Evolutionary conservation across 192 early-diverging fungal genomes (phyloP), one percentile per base, ranked within the genome.

Genomic region (Mortierella antarctica): DNA sequence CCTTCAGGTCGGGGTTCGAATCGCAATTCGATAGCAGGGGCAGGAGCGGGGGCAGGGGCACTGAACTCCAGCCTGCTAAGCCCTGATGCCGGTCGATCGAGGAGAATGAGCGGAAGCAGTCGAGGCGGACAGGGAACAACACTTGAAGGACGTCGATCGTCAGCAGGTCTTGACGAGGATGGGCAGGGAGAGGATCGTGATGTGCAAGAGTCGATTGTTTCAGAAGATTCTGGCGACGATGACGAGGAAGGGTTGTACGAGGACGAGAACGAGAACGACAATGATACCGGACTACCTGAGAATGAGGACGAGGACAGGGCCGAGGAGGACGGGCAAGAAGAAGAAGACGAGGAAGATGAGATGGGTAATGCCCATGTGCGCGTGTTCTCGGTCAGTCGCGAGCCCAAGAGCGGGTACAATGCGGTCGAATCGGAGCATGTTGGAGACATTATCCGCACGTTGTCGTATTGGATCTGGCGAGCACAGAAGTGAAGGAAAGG

Each of bases 331-430:
- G 55, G 46, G 5, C 44, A 10, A 18, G 44, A 48, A 2, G 63
- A 52, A 14, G 73, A 67, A 40, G 57, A 48, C 13, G 57, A 54
- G 3, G 21, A 42, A 14, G 54, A 69, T 6, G 67, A 59, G 10
- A 39, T 17, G 7, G 44, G 49, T 5, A 41, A 49, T 42, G 77
- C 64, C 6, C 55, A 80, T 40, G 77, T 80, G 17, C 57, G 64
- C 6, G 77, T 80, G 15, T 80, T 66, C 65, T 72, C 77, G 20
- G 77, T 80, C 39, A 80, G 77, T 42, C 77, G 77, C 21, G 77
- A 80, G 49, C 77, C 77, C 51, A 80, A 80, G 70, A 72, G 65
- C 58, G 77, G 77, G 46, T 80, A 63, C 65, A 80, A 80, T 49
- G 54, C 62, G 45, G 44, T 80, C 21, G 77, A 80, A 31, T 62